These are phyloP conservation scores for Xylaria sp. DNA, from an alignment of 2,329 filamentous ascomycete genomes.

Conservation along the genomic window DNA sequence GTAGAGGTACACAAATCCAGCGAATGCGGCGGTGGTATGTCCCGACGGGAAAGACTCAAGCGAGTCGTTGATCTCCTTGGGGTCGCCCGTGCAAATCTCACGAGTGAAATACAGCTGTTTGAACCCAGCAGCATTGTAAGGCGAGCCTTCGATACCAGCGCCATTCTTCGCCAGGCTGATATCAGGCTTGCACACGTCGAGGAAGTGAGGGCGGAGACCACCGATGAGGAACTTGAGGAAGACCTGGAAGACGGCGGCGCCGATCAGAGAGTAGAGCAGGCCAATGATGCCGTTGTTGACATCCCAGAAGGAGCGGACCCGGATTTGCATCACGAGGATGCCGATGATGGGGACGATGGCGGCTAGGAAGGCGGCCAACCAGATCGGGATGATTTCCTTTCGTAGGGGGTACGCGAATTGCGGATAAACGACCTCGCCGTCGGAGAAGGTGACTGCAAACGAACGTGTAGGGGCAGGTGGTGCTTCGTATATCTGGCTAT, in stretches of 20 bases:
- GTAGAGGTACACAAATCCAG: conserved; percentile 75
- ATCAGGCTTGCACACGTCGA: conserved; percentile 74
- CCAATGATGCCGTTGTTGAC: conserved; percentile 77
- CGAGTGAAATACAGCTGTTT: conserved; percentile 73
- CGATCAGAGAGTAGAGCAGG: conserved; percentile 75
- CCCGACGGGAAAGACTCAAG: conserved; percentile 79
- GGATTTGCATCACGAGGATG: conserved; percentile 74
- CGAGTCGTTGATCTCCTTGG: conserved; percentile 72
- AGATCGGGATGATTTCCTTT: conserved; percentile 77
- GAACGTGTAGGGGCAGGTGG: conserved; percentile 74
- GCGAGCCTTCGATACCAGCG: conserved; percentile 44
- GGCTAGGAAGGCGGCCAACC: conserved; percentile 74
- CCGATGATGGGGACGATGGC: conserved; percentile 72
- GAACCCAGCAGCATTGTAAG: conserved; percentile 64
- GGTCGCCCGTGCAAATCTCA: conserved; percentile 75
- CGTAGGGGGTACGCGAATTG: conserved; percentile 77
- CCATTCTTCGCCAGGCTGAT: conserved; percentile 56
- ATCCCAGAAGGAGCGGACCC: conserved; percentile 75
- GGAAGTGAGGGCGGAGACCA: conserved; percentile 77
- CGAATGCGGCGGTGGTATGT: conserved; percentile 78
- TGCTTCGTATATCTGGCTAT: conserved; percentile 68
- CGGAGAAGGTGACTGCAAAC: conserved; percentile 73
- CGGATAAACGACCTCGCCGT: conserved; percentile 76
- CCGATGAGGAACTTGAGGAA: conserved; percentile 81
- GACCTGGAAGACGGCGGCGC: conserved; percentile 79